These are phyloP conservation scores for Chaetoscypha palmicola DNA, from an alignment of 2,329 filamentous ascomycete species.

Conservation along the genomic window DNA sequence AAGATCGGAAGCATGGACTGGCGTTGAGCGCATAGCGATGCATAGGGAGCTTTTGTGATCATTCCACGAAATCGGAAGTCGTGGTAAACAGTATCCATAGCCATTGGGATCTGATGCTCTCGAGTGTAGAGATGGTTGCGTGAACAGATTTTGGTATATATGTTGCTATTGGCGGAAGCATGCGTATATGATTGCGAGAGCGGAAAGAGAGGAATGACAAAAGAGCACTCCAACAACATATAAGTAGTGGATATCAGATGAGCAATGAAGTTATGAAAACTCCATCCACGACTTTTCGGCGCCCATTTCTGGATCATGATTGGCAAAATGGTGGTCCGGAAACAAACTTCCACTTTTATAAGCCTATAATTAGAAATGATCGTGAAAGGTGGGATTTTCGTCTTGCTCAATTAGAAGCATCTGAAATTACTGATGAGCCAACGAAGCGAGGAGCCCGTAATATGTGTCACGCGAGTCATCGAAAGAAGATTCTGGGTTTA, in stretches of 20 bases:
- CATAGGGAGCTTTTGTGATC: background rate
- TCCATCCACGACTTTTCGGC: too few relatives aligned
- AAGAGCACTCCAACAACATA: background rate
- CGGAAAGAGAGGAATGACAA: background rate
- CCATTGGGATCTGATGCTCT: background rate
- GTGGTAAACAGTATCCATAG: background rate
- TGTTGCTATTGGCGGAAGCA: background rate
- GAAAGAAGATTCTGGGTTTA: too few relatives aligned
- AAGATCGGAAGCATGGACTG: conserved; percentile 4
- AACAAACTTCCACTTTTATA: too few relatives aligned
- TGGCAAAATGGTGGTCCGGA: too few relatives aligned
- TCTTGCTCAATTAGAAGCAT: too few relatives aligned
- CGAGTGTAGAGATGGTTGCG: background rate
- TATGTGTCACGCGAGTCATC: too few relatives aligned
- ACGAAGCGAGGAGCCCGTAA: too few relatives aligned
- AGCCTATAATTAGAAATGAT: too few relatives aligned
- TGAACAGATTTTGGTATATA: background rate
- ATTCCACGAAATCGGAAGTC: background rate
- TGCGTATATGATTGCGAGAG: background rate
- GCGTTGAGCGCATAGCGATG: conserved; percentile 10
- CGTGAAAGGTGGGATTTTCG: too few relatives aligned
- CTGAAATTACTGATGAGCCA: too few relatives aligned
- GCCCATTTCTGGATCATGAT: too few relatives aligned
- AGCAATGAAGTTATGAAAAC: conserved; percentile 1
- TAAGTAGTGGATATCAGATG: conserved; percentile 1